Base-by-base conservation (phyloP, 768 basidiomycete species). In the Phaeolepiota aurea region DNA sequence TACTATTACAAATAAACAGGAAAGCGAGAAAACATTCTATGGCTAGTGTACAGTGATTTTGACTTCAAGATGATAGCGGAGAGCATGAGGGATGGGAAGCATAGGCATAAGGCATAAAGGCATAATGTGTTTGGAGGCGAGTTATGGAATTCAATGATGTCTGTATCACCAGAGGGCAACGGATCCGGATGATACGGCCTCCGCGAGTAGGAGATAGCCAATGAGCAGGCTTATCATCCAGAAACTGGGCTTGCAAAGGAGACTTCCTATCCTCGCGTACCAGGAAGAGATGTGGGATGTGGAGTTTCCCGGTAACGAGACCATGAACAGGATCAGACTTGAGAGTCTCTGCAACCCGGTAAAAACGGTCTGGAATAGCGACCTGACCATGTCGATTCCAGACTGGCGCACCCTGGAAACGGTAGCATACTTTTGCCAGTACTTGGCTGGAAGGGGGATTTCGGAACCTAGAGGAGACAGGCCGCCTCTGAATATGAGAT, bases 401-500 rank as follows among this genome's bases (percentile, higher is more conserved):
- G n/a, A 28, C n/a, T 28, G 25, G 25, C 25, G 25, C 7, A 7
- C 7, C n/a, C 25, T 28, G 7, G 7, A 7, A n/a, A 28, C n/a
- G n/a, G 25, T 28, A n/a, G 7, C n/a, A n/a, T 28, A 28, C 7
- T 7, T n/a, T 28, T 35, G n/a, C 33, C 33, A 35, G 18, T 7
- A 35, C 7, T 16, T 35, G 12, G 12, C 7, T 5, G 33, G 16
- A 35, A 35, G 15, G 7, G 33, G 33, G 7, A 35, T 15, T 9
- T 5, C 7, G 16, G 9, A 14, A 5, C 9, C 15, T 9, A 5
- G 7, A 5, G 7, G n/a, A 5, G 33, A 7, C 7, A 35, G 9
- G 18, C 33, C 33, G 18, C 33, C 33, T n/a, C 16, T n/a, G 33
- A 35, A 35, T 7, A 35, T 19, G 33, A 35, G 33, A 35, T 35